Base-by-base conservation (phyloP, 1,139 yeast species). In the Debaryomyces sp. region DNA sequence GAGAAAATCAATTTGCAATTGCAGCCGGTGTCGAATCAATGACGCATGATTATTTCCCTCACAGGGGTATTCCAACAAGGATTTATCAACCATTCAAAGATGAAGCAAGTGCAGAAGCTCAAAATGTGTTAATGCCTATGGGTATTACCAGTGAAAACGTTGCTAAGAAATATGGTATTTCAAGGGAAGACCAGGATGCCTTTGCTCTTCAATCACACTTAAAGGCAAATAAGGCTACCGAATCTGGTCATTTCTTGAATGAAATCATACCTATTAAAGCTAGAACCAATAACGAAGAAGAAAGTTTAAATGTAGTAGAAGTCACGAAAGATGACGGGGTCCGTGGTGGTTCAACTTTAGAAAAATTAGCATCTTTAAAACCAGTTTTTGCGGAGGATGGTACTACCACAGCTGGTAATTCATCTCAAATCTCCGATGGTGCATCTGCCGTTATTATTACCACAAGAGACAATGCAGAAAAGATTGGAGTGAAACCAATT, bases 141-240 rank as follows among this genome's bases (percentile, higher is more conserved):
- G 97, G 97, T 34, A 82, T 84, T 87, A 58, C 62, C 23, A 55
- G 58, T 45, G 62, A 59, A 46, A 56, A 57, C 44, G 62, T 59
- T 43, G 62, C 60, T 34, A 68, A 70, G 41, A 79, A 79, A 61
- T 87, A 77, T 68, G 60, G 65, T 49, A 72, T 90, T 51, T 62
- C 85, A 13, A 84, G 97, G 64, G 67, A 72, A 49, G 78, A 72
- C 54, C 96, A 90, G 68, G 79, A 74, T 50, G 59, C 55, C 40
- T 74, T 73, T 56, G 75, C 76, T 1, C 63, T 64, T 12, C 50
- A 58, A 21, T 70, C 77, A 9, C 76, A 74, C 50, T 54, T 57
- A 36, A 67, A 66, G 51, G 78, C 79, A 5, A 63, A 62, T 33
- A 56, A 53, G 17, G 77, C 78, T 1, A 64, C 65, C 21, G 64